These are phyloP conservation scores for Solanum paucissectum DNA, from an alignment of 257 asterid genomes.

Conservation along the genomic window DNA sequence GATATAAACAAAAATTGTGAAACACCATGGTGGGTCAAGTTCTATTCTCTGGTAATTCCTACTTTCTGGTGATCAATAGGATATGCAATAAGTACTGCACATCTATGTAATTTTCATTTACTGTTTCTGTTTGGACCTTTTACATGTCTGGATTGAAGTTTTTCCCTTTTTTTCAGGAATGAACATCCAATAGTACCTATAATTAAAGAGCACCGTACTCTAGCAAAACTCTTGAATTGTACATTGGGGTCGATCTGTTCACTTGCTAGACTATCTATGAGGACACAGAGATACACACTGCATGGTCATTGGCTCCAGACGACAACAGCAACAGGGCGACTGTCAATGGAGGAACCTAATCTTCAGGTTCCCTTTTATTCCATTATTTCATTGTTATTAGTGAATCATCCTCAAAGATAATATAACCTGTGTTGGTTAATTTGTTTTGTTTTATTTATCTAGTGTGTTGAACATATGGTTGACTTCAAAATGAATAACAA, in stretches of 20 bases:
- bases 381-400: neutral
- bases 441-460: neutral
- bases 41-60: neutral
- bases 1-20: neutral
- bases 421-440: neutral
- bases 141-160: neutral
- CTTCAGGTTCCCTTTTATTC: conserved; percentile 58
- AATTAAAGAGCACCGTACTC: conserved; percentile 82
- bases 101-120: neutral
- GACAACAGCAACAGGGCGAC: conserved; percentile 91
- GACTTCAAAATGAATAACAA: conserved; percentile 48
- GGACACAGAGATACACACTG: conserved; percentile 72
- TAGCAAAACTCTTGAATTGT: conserved; percentile 79
- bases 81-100: neutral
- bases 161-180: conserved; percentile 41
- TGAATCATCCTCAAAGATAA: neutral
- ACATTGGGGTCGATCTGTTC: conserved; percentile 87
- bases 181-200: conserved; percentile 86
- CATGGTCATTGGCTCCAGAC: conserved; percentile 99
- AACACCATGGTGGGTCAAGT: neutral
- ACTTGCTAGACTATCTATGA: conserved; percentile 74
- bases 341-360: conserved; percentile 97
- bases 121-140: neutral
- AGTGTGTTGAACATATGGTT: conserved; percentile 91
- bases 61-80: neutral